These are phyloP conservation scores for Mastigamoeba balamuthi DNA, from an alignment of 78 protist genomes.

Conservation along the genomic window DNA sequence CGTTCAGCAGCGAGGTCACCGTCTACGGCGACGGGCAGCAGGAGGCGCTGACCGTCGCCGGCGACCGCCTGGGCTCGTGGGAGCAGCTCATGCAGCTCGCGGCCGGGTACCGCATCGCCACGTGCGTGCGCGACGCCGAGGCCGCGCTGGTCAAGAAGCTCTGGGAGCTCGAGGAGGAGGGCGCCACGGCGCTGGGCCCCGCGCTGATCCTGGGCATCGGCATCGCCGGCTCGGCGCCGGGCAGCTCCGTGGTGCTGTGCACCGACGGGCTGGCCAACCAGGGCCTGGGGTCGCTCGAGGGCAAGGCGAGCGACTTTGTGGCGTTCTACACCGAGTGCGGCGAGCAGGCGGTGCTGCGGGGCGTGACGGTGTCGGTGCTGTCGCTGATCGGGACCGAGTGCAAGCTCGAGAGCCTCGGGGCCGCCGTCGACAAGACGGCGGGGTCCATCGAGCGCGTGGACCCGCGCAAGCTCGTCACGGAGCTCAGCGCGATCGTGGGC, in stretches of 20 bases:
- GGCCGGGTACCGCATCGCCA: not conserved
- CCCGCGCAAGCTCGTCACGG: not conserved
- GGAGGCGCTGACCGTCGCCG: conserved; percentile 4
- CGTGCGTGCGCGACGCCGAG: not conserved
- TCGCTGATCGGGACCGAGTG: conserved; percentile 1
- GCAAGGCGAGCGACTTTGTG: not conserved
- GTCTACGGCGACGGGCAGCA: not conserved
- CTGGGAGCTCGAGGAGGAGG: conserved; percentile 17
- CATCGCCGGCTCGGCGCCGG: conserved; percentile 19
- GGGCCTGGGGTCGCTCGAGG: conserved; percentile 39
- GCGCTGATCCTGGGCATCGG: conserved; percentile 24
- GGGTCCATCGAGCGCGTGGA: not conserved
- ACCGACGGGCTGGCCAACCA: conserved; percentile 57
- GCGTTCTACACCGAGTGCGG: conserved; percentile 1
- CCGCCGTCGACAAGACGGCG: not conserved
- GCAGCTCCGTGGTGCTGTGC: conserved; percentile 40
- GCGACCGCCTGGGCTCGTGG: conserved; percentile 2
- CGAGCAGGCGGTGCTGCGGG: not conserved
- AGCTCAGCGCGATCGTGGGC: not conserved
- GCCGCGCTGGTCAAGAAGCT: conserved; percentile 1
- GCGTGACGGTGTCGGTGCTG: conserved; percentile 3
- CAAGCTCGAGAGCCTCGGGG: not conserved
- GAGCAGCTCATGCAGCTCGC: not conserved
- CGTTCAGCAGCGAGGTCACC: not conserved
- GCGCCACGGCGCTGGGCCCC: conserved; percentile 56